These are phyloP conservation scores for Calonectria henricotiae DNA, from an alignment of 2,329 filamentous ascomycete genomes.

Conservation along the genomic window DNA sequence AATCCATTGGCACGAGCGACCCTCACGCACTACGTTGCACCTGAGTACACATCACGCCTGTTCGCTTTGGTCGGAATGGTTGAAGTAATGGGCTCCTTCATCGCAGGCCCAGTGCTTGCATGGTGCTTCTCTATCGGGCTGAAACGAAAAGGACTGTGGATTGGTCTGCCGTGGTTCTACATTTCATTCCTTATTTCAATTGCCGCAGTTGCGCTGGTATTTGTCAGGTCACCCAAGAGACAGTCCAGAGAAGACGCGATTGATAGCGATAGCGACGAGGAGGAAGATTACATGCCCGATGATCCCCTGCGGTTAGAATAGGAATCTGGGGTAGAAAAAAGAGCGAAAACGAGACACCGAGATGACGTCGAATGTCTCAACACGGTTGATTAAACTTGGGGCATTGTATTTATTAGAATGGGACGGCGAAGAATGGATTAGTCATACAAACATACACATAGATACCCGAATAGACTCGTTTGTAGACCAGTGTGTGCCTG, in stretches of 20 bases:
- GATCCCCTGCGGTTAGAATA: slow-evolving; percentile 49
- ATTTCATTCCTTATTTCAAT: slow-evolving; percentile 54
- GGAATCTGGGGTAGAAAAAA: not conserved
- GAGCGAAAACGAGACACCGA: not conserved
- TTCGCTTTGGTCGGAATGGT: slow-evolving; percentile 62
- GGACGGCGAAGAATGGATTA: slow-evolving; percentile 9
- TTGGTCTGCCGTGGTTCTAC: slow-evolving; percentile 62
- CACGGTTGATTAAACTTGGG: not conserved
- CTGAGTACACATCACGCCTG: slow-evolving; percentile 60
- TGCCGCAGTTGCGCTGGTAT: slow-evolving; percentile 53
- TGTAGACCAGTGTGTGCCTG: not conserved
- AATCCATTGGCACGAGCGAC: slow-evolving; percentile 61
- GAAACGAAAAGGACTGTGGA: slow-evolving; percentile 57
- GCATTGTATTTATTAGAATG: not conserved
- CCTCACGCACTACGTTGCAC: slow-evolving; percentile 59
- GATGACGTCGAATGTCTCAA: too few relatives aligned
- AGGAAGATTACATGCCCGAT: slow-evolving; percentile 48
- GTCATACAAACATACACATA: slow-evolving; percentile 9
- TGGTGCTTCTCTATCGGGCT: slow-evolving; percentile 60
- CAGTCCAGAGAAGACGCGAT: slow-evolving; percentile 34
- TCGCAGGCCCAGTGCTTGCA: slow-evolving; percentile 61
- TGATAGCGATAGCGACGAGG: slow-evolving; percentile 43
- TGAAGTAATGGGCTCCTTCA: slow-evolving; percentile 60
- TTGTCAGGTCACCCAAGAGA: slow-evolving; percentile 57
- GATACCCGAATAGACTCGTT: slow-evolving; percentile 40